Percentiles rank a stretch among this genome's conserved stretches.
These are phyloP conservation scores for Rhizophora apiculata DNA, from an alignment of 345 rosid genomes.

Conservation along the genomic window DNA sequence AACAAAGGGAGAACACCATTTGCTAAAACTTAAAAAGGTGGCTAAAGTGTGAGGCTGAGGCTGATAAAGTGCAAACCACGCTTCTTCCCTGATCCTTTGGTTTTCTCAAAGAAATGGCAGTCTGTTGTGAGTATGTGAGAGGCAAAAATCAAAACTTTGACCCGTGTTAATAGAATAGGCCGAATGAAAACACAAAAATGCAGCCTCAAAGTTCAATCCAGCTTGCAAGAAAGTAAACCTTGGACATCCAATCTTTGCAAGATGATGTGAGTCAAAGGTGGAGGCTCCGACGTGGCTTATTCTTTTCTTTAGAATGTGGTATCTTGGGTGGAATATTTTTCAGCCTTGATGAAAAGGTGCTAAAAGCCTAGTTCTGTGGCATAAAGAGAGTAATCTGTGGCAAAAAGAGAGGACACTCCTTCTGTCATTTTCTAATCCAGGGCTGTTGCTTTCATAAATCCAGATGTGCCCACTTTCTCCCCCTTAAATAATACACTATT, in stretches of 20 bases:
- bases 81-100: neutral
- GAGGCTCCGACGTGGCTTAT: neutral
- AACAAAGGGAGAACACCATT: conserved; percentile 2
- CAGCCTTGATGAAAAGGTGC: neutral
- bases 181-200: neutral
- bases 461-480: neutral
- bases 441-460: conserved; percentile 14
- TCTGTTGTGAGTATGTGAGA: neutral
- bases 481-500: neutral
- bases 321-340: neutral
- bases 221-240: neutral
- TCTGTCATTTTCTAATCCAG: neutral
- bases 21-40: conserved; percentile 6
- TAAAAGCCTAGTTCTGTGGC: neutral
- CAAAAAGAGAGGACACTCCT: neutral
- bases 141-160: neutral
- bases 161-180: neutral
- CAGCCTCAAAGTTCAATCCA: neutral
- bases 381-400: neutral
- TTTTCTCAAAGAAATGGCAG: neutral
- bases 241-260: neutral
- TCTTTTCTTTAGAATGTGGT: conserved; percentile 2
- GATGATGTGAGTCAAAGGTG: neutral
- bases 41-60: neutral
- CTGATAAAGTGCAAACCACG: neutral